A percentile compares a stretch with the other conserved stretches of the same genome.
Evolutionary conservation across 192 early-diverging fungal genomes (phyloP).

Genomic region (Globomyces pollinis-pini): DNA sequence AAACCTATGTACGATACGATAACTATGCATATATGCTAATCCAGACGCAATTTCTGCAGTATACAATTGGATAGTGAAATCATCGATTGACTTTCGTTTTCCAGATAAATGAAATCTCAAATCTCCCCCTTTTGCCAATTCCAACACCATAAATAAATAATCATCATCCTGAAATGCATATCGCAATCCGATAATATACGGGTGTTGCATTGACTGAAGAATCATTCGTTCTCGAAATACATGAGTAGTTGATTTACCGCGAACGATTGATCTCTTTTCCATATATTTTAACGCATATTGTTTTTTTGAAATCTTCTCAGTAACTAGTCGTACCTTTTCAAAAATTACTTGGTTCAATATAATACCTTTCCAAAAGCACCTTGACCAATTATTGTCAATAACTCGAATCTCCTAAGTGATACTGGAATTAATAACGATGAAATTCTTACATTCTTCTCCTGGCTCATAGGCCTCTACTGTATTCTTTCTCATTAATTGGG

Average conservation of each 20-base stretch:
- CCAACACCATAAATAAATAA: conserved; percentile 34
- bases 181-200: conserved; percentile 24
- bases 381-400: conserved; percentile 81
- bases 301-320: conserved; percentile 68
- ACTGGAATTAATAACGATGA: conserved; percentile 49
- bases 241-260: conserved; percentile 76
- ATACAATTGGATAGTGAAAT: conserved; percentile 16
- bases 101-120: conserved; percentile 27
- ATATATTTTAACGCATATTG: conserved; percentile 94
- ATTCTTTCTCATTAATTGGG: no score
- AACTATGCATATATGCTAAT: conserved; percentile 14
- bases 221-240: conserved; percentile 88
- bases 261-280: conserved; percentile 83
- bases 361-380: conserved; percentile 82
- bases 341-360: no score
- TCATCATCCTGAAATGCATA: conserved; percentile 36
- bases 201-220: conserved; percentile 32
- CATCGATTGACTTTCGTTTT: conserved; percentile 15
- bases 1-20: conserved; percentile 21
- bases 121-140: conserved; percentile 31
- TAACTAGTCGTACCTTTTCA: conserved; percentile 90
- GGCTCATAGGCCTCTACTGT: no score
- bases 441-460: no score
- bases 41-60: conserved; percentile 19
- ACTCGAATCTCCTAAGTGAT: conserved; percentile 79